A percentile compares a stretch with the other conserved stretches of the same genome.
Evolutionary conservation across 2,329 filamentous ascomycete species (phyloP).

Genomic region (Thyridium curvatum): DNA sequence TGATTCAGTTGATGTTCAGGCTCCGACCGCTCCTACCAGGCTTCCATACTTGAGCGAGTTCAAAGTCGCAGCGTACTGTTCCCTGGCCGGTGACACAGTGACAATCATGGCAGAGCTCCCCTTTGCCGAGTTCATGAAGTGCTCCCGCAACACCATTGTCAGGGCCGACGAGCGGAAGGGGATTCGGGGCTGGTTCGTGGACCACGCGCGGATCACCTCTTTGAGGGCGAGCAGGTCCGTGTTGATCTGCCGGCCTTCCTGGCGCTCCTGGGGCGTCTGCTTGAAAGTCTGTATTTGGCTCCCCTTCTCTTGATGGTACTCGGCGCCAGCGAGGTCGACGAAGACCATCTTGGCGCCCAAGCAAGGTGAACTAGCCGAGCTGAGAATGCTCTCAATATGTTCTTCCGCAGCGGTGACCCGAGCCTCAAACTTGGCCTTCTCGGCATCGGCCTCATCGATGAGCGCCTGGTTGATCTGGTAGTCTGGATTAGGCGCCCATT

Average conservation of each 20-base stretch:
- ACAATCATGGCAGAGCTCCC: constrained; percentile 12
- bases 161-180: constrained; percentile 33
- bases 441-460: constrained; percentile 30
- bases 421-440: constrained; percentile 26
- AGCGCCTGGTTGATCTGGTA: constrained; percentile 24
- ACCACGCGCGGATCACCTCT: constrained; percentile 36
- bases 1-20: no score
- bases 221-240: constrained; percentile 36
- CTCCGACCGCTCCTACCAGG: constrained; percentile 20
- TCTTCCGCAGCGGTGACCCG: constrained; percentile 26
- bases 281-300: constrained; percentile 7
- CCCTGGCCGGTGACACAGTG: constrained; percentile 27
- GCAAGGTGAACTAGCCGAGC: constrained; percentile 13
- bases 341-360: constrained; percentile 35
- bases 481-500: constrained; percentile 25
- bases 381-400: constrained; percentile 16
- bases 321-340: constrained; percentile 36
- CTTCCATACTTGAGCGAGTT: constrained; percentile 37
- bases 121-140: constrained; percentile 18
- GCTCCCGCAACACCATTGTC: constrained; percentile 33
- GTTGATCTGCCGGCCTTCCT: constrained; percentile 36
- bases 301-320: constrained; percentile 28
- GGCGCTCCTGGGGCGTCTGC: constrained; percentile 28
- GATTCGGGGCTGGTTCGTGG: constrained; percentile 23
- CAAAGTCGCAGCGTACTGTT: constrained; percentile 29